Evolutionary conservation across 352 stramenopile species (phyloP).

Genomic region (Globisporangium irregulare): DNA sequence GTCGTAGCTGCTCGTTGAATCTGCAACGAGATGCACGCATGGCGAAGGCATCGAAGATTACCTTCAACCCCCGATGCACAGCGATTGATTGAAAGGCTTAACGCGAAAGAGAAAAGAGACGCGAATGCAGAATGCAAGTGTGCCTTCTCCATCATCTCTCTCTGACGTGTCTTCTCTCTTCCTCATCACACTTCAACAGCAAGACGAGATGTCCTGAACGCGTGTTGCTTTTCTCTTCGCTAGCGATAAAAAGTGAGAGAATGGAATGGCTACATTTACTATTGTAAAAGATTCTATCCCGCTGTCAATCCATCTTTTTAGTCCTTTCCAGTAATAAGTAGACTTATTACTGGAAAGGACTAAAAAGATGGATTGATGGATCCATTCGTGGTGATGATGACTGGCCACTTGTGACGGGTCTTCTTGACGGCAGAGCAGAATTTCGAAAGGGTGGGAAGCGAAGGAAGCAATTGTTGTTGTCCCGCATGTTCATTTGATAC

Average conservation of each 20-base stretch:
- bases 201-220: background rate
- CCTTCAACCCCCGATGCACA: too few relatives aligned
- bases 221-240: too few relatives aligned
- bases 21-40: background rate
- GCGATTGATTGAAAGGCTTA: background rate
- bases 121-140: background rate
- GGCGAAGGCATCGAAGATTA: background rate
- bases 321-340: background rate
- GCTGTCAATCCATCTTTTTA: too few relatives aligned
- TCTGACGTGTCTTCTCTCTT: background rate
- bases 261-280: slow-evolving; percentile 4
- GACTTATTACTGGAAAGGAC: background rate
- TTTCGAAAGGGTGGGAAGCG: background rate
- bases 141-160: background rate
- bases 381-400: background rate
- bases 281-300: background rate
- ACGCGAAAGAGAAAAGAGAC: background rate
- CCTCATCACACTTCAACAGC: background rate
- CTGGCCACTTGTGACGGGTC: background rate
- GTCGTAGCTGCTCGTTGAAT: background rate
- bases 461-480: background rate
- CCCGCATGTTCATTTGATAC: background rate
- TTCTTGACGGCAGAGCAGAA: background rate
- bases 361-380: background rate
- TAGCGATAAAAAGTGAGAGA: background rate